A percentile compares a stretch with the other conserved stretches of the same genome.
These are phyloP conservation scores for Zygosaccharomyces bisporus DNA, from an alignment of 805 yeast genomes.

Conservation along the genomic window DNA sequence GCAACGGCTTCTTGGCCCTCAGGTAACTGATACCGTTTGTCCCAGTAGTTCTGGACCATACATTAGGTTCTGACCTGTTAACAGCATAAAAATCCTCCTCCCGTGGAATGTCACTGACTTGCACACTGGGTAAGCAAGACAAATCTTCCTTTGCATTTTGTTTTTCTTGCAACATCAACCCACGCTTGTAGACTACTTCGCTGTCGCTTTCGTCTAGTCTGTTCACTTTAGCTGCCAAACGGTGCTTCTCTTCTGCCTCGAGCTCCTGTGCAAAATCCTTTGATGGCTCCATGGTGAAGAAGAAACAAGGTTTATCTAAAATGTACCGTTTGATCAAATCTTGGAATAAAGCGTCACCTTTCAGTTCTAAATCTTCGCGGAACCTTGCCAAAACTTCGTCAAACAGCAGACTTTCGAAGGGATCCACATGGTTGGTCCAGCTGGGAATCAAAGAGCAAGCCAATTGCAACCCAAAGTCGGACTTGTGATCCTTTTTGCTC, in stretches of 20 bases:
- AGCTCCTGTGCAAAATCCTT: constrained; percentile 49
- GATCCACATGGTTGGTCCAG: constrained; percentile 81
- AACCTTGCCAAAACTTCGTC: constrained; percentile 57
- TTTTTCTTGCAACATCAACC: constrained; percentile 52
- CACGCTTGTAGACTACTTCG: constrained; percentile 54
- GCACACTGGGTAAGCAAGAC: constrained; percentile 74
- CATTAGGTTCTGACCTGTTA: constrained; percentile 34
- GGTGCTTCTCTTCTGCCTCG: constrained; percentile 51
- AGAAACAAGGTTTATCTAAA: constrained; percentile 54
- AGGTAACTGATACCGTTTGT: constrained; percentile 82
- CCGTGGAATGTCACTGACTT: constrained; percentile 67
- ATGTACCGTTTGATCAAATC: constrained; percentile 54
- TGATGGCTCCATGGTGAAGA: constrained; percentile 73
- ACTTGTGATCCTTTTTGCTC: constrained; percentile 76
- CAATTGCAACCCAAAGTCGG: constrained; percentile 82
- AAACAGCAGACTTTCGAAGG: constrained; percentile 63
- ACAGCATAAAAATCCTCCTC: constrained; percentile 42
- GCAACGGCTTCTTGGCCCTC: constrained; percentile 59
- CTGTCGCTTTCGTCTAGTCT: constrained; percentile 53
- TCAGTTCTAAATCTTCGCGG: constrained; percentile 51
- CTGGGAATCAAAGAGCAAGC: constrained; percentile 73
- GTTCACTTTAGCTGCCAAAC: constrained; percentile 45
- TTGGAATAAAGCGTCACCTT: constrained; percentile 57
- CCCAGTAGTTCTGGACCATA: constrained; percentile 52
- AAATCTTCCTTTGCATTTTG: constrained; percentile 72